phyloP scores from a whole-genome alignment of 495 filamentous ascomycete species.

The Neurospora sp. region DNA sequence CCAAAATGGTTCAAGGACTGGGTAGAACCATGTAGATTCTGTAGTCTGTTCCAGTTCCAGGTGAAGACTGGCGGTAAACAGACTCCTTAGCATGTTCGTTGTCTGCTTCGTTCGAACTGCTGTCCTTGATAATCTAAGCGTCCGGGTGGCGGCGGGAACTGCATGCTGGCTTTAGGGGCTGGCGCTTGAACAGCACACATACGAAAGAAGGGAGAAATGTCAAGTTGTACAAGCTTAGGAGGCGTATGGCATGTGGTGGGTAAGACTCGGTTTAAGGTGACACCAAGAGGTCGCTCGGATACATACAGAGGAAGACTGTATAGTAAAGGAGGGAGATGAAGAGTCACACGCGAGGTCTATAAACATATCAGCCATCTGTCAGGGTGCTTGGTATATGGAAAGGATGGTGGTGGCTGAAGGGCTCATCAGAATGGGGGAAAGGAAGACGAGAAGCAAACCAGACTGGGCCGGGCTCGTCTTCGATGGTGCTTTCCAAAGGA shows the following conservation, averaged over 20 bases:
- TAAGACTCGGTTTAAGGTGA: not conserved
- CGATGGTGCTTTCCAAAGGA: not conserved
- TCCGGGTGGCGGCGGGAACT: not conserved
- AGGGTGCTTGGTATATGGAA: not conserved
- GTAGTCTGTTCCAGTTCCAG: not conserved
- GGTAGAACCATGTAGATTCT: not conserved
- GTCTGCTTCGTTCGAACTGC: not conserved
- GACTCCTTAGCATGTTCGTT: not conserved
- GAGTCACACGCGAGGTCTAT: not conserved
- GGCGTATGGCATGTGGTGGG: not conserved
- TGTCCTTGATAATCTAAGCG: not conserved
- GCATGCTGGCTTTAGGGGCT: not conserved
- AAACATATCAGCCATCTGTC: not conserved
- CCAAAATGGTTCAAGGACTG: not conserved
- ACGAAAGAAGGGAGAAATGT: not conserved
- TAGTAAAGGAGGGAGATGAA: not conserved
- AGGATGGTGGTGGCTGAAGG: not conserved
- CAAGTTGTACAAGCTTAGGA: not conserved
- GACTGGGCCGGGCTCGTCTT: not conserved
- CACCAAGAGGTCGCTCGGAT: not conserved
- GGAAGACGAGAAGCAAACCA: not conserved
- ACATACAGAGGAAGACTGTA: not conserved
- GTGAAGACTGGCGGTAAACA: not conserved
- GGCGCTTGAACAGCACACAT: not conserved
- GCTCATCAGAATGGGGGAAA: not conserved